phyloP scores from a whole-genome alignment of 345 rosid genomes.

The Clausena lansium region DNA sequence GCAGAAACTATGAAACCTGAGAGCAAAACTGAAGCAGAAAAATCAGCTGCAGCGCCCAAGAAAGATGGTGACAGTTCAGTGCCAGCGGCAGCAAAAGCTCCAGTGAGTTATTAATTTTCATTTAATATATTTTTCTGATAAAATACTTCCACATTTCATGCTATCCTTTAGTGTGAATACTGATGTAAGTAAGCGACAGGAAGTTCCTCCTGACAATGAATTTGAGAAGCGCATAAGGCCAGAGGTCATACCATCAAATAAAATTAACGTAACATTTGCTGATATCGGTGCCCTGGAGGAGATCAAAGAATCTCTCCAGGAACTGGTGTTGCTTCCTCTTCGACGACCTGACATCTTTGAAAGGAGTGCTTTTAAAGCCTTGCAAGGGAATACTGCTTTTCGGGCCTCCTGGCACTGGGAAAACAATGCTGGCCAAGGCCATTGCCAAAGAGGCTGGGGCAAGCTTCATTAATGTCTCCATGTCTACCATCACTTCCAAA shows the following conservation, averaged over 20 bases:
- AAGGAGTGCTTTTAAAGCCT: conserved; percentile 85
- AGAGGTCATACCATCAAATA: conserved; percentile 85
- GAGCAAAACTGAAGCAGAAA: conserved; percentile 46
- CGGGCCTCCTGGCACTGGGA: conserved; percentile 98
- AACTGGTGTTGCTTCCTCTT: conserved; percentile 95
- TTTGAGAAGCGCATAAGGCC: conserved; percentile 97
- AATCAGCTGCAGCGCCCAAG: conserved; percentile 35
- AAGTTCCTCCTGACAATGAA: conserved; percentile 82
- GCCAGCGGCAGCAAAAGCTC: conserved; percentile 40
- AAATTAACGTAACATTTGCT: conserved; percentile 64
- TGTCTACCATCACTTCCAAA: conserved; percentile 96
- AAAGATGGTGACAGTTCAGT: conserved; percentile 33
- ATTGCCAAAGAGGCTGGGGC: conserved; percentile 95
- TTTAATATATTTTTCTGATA: not conserved
- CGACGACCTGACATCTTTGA: conserved; percentile 86
- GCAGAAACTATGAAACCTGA: conserved; percentile 30
- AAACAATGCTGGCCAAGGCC: conserved; percentile 98
- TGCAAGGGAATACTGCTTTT: conserved; percentile 95
- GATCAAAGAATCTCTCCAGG: conserved; percentile 87
- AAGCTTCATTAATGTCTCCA: conserved; percentile 90
- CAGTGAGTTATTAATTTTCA: conserved; percentile 31
- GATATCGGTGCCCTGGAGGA: conserved; percentile 93
- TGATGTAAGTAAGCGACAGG: conserved; percentile 32
- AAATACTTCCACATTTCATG: not conserved
- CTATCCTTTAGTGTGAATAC: not conserved